Percentiles rank a stretch among this genome's conserved stretches.
These are phyloP conservation scores for Colletotrichum tamarilloi DNA, from an alignment of 2,329 filamentous ascomycete genomes.

Conservation along the genomic window DNA sequence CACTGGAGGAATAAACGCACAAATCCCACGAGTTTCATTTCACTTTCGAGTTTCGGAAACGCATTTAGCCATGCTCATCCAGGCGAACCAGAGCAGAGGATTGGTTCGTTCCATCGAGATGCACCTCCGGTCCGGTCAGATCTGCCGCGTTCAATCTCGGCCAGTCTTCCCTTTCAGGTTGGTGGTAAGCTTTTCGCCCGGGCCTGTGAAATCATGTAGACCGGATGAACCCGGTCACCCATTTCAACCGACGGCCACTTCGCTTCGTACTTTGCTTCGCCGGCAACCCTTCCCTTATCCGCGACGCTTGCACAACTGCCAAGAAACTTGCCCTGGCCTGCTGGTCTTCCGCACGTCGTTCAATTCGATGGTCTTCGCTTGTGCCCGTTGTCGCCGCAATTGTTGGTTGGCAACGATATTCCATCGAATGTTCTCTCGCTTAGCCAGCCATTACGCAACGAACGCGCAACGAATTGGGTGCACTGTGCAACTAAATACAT, in stretches of 20 bases:
- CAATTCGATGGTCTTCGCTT: background rate
- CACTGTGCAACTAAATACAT: background rate
- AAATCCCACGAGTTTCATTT: slow-evolving; percentile 19
- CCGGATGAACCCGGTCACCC: slow-evolving; percentile 32
- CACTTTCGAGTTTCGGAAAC: background rate
- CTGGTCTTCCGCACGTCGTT: background rate
- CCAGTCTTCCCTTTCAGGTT: slow-evolving; percentile 35
- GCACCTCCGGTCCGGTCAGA: slow-evolving; percentile 21
- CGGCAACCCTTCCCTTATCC: background rate
- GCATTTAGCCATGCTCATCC: slow-evolving; percentile 11
- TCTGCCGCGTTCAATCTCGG: slow-evolving; percentile 33
- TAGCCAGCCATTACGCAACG: slow-evolving; percentile 4
- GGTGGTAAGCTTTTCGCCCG: slow-evolving; percentile 29
- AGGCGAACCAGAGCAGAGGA: background rate
- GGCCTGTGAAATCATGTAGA: slow-evolving; percentile 1
- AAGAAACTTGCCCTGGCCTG: slow-evolving; percentile 3
- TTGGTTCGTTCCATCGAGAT: slow-evolving; percentile 29
- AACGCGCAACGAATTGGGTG: slow-evolving; percentile 1
- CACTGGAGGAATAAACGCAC: slow-evolving; percentile 29
- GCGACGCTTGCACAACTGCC: background rate
- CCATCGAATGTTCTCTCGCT: slow-evolving; percentile 22
- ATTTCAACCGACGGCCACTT: background rate
- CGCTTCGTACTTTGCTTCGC: background rate
- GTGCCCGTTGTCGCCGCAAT: background rate
- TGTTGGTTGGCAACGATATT: slow-evolving; percentile 1